phyloP scores from a whole-genome alignment of 2,329 filamentous ascomycete genomes.

The Diaporthe destruens region DNA sequence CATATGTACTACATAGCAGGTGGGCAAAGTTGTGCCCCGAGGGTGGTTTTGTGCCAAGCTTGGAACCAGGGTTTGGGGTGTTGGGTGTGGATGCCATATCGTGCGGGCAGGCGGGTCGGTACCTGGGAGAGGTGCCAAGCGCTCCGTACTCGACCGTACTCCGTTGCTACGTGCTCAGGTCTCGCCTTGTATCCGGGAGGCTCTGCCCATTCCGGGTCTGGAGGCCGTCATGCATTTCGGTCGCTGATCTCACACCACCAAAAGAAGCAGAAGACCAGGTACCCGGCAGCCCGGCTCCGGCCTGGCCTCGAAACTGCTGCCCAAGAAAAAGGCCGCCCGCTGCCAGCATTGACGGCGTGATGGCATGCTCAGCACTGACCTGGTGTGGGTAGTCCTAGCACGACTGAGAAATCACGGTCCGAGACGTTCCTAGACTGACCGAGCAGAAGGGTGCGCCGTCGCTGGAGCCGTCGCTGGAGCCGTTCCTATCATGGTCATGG shows the following conservation, averaged over 20 bases:
- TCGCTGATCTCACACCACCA: conserved; percentile 21
- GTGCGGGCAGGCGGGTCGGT: conserved; percentile 34
- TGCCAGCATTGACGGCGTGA: conserved; percentile 20
- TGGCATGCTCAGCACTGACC: conserved; percentile 12
- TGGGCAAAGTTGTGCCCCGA: neutral
- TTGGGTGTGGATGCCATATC: conserved; percentile 26
- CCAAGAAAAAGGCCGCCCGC: neutral
- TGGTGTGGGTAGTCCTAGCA: neutral
- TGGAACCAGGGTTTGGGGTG: conserved; percentile 28
- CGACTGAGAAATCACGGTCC: conserved; percentile 23
- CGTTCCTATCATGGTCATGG: conserved; percentile 6
- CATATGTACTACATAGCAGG: too few relatives aligned
- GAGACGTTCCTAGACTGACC: conserved; percentile 27
- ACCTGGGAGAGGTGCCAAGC: neutral
- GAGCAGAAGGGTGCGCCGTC: conserved; percentile 10
- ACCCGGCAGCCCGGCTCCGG: conserved; percentile 29
- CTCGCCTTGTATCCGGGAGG: conserved; percentile 2
- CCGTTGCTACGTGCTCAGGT: conserved; percentile 5
- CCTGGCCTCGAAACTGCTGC: conserved; percentile 21
- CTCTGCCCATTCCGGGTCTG: conserved; percentile 6
- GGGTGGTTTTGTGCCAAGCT: conserved; percentile 24
- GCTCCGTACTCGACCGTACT: neutral
- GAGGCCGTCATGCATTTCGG: conserved; percentile 11
- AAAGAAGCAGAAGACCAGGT: conserved; percentile 7
- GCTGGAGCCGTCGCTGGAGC: neutral